A percentile compares a stretch with the other conserved stretches of the same genome.
Evolutionary conservation across 2,329 filamentous ascomycete species (phyloP).

Genomic region (Claviceps monticola): DNA sequence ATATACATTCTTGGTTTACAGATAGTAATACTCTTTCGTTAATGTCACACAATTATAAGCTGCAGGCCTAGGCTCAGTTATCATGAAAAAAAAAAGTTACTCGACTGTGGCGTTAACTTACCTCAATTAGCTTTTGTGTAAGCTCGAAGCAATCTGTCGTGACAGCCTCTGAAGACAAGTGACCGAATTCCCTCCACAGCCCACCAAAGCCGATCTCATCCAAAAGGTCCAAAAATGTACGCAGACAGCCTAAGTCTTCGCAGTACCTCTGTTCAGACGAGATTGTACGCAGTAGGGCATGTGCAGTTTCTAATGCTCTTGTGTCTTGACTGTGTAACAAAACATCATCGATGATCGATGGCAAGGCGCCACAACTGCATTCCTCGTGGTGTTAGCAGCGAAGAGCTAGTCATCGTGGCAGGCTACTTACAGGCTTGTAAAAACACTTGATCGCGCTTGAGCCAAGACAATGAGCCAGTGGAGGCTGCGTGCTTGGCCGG

Average conservation of each 20-base stretch:
- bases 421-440: conserved; percentile 41
- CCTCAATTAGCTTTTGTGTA: conserved; percentile 49
- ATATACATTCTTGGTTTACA: no score
- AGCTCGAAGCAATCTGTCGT: conserved; percentile 38
- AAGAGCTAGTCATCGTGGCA: no score
- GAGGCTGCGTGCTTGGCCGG: conserved; percentile 44
- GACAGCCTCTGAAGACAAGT: conserved; percentile 33
- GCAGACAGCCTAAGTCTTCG: conserved; percentile 31
- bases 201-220: conserved; percentile 50
- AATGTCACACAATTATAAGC: conserved; percentile 6
- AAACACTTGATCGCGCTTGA: conserved; percentile 37
- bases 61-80: conserved; percentile 1
- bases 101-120: conserved; percentile 16
- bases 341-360: conserved; percentile 45
- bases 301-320: conserved; percentile 44
- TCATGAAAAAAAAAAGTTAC: background rate
- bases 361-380: conserved; percentile 39
- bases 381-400: conserved; percentile 6
- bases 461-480: conserved; percentile 47
- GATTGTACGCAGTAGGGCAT: conserved; percentile 44
- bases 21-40: no score
- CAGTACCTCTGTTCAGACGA: conserved; percentile 40
- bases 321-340: conserved; percentile 50
- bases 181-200: conserved; percentile 44
- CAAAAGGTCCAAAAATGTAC: conserved; percentile 37